Conservation (phyloP, 495 filamentous ascomycete genomes). For the Parathielavia hyrcaniae region DNA sequence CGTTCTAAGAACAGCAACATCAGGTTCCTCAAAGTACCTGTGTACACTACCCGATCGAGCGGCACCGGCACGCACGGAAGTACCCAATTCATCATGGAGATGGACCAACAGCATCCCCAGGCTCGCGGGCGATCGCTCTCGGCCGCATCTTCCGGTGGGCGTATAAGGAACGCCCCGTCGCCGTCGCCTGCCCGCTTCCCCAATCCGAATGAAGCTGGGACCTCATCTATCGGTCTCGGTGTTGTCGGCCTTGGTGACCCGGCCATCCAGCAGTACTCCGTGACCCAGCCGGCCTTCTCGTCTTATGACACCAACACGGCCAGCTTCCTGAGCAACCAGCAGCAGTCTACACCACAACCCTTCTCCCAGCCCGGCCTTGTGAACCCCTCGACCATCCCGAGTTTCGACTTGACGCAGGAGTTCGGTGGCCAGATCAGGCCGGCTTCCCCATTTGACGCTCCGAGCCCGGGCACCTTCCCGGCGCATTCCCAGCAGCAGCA, state of each 20-base stretch:
- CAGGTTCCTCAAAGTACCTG: constrained; percentile 9
- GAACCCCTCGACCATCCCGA: constrained; percentile 29
- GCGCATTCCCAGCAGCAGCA: constrained; percentile 21
- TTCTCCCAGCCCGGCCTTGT: constrained; percentile 32
- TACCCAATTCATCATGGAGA: constrained; percentile 12
- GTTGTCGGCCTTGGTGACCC: constrained; percentile 42
- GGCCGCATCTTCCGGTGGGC: constrained; percentile 32
- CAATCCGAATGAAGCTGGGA: constrained; percentile 34
- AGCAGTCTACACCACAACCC: constrained; percentile 36
- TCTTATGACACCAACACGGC: constrained; percentile 31
- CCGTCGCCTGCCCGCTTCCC: constrained; percentile 45
- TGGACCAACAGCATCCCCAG: constrained; percentile 45
- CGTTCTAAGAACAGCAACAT: constrained; percentile 40
- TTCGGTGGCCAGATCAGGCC: constrained; percentile 35
- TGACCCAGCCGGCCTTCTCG: constrained; percentile 34
- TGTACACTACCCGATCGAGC: constrained; percentile 9
- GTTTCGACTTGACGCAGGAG: constrained; percentile 39
- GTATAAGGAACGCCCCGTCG: constrained; percentile 48
- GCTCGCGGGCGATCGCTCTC: constrained; percentile 45
- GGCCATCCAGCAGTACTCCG: constrained; percentile 33
- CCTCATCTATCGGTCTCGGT: constrained; percentile 42
- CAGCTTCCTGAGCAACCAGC: constrained; percentile 38
- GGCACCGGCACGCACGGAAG: constrained; percentile 17
- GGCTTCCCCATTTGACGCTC: constrained; percentile 29
- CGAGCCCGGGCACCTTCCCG: constrained; percentile 22